These are phyloP conservation scores for Cruciata laevipes DNA, from an alignment of 257 asterid species.

Conservation along the genomic window DNA sequence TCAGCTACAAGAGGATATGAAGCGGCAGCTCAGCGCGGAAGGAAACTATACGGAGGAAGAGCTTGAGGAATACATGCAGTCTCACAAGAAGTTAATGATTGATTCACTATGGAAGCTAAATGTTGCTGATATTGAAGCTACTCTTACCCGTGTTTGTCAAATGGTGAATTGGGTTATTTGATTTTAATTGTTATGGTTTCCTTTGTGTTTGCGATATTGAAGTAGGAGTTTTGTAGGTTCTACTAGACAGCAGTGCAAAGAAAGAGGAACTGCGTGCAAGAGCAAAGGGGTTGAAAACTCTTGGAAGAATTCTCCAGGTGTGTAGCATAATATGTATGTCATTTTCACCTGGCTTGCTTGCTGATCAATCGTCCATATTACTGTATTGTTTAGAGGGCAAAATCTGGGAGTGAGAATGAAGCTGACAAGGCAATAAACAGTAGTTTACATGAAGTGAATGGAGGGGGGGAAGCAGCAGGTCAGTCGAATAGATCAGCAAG, in stretches of 20 bases:
- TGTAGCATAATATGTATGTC: not conserved
- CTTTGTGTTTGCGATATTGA: conserved; percentile 15
- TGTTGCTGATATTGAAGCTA: conserved; percentile 95
- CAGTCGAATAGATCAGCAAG: too few relatives aligned
- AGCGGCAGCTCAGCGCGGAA: conserved; percentile 70
- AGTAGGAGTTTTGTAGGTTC: conserved; percentile 45
- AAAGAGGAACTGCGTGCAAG: conserved; percentile 90
- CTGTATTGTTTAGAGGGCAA: conserved; percentile 50
- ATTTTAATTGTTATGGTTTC: conserved; percentile 3
- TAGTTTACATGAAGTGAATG: conserved; percentile 41
- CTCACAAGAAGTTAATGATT: conserved; percentile 90
- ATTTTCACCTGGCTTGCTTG: not conserved
- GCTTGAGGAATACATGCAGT: conserved; percentile 84
- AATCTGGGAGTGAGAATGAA: conserved; percentile 53
- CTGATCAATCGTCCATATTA: not conserved
- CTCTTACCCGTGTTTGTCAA: conserved; percentile 94
- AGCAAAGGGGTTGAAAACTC: conserved; percentile 93
- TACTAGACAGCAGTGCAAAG: conserved; percentile 71
- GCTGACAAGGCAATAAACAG: conserved; percentile 28
- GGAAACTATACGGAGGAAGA: conserved; percentile 89
- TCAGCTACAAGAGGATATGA: conserved; percentile 97
- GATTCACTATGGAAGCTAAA: conserved; percentile 99
- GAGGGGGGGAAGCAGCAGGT: conserved; percentile 36
- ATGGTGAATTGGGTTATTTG: conserved; percentile 47
- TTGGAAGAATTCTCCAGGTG: conserved; percentile 89